Percentiles rank a stretch among this genome's conserved stretches.
phyloP scores from a whole-genome alignment of 495 filamentous ascomycete species.

The Talaromyces wortmannii region DNA sequence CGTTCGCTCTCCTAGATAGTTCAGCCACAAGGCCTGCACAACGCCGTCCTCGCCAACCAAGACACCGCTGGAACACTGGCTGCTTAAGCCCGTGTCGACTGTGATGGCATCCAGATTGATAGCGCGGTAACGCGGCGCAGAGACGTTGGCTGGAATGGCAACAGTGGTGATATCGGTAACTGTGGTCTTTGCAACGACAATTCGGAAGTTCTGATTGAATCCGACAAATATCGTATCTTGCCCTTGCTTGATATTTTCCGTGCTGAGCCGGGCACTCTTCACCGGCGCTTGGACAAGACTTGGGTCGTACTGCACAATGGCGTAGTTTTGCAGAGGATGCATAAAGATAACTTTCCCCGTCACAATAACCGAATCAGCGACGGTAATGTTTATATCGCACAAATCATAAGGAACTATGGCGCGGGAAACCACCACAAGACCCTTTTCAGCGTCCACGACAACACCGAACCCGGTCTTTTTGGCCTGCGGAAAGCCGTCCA shows the following conservation, averaged over 20 bases:
- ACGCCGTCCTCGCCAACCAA: slow-evolving; percentile 84
- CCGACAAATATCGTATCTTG: slow-evolving; percentile 92
- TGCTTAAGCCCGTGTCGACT: slow-evolving; percentile 83
- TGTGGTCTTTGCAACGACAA: slow-evolving; percentile 88
- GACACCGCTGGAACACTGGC: slow-evolving; percentile 92
- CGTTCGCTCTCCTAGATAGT: slow-evolving; percentile 86
- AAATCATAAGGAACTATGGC: slow-evolving; percentile 94
- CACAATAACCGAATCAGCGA: slow-evolving; percentile 92
- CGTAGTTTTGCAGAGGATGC: slow-evolving; percentile 97
- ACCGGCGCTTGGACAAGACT: slow-evolving; percentile 88
- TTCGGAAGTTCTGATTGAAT: slow-evolving; percentile 90
- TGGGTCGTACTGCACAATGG: slow-evolving; percentile 91
- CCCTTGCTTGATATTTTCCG: slow-evolving; percentile 76
- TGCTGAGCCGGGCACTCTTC: slow-evolving; percentile 76
- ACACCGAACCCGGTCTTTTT: slow-evolving; percentile 92
- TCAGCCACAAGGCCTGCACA: slow-evolving; percentile 92
- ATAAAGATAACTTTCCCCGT: slow-evolving; percentile 92
- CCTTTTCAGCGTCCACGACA: slow-evolving; percentile 93
- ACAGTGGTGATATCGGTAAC: slow-evolving; percentile 98
- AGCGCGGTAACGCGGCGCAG: slow-evolving; percentile 88
- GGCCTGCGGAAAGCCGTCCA: slow-evolving; percentile 91
- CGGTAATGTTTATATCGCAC: slow-evolving; percentile 90
- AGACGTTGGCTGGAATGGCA: slow-evolving; percentile 85
- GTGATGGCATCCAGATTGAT: slow-evolving; percentile 98
- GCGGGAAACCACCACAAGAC: slow-evolving; percentile 85